These are phyloP conservation scores for Pugionium cornutum DNA, from an alignment of 345 rosid species.

Conservation along the genomic window DNA sequence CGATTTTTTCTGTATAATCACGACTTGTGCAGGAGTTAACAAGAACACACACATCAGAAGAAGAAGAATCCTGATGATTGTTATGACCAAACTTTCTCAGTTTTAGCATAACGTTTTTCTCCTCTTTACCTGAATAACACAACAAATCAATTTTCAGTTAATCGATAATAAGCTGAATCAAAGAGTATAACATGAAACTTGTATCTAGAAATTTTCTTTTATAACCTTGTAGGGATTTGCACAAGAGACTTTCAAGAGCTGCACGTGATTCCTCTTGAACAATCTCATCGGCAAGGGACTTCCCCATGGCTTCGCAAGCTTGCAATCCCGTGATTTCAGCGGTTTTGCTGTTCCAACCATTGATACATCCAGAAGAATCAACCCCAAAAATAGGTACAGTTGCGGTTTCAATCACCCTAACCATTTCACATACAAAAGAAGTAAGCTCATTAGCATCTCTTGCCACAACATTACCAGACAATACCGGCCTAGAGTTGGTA, in stretches of 20 bases:
- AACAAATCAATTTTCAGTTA: conserved; percentile 7
- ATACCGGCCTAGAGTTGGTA: conserved; percentile 33
- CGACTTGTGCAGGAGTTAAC: conserved; percentile 83
- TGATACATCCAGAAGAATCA: conserved; percentile 65
- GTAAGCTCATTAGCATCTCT: conserved; percentile 56
- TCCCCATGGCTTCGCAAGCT: conserved; percentile 69
- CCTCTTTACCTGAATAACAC: conserved; percentile 66
- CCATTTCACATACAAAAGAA: conserved; percentile 85
- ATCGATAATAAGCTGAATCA: neutral
- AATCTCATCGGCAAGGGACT: conserved; percentile 61
- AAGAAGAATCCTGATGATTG: conserved; percentile 39
- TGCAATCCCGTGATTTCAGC: conserved; percentile 73
- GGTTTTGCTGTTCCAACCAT: conserved; percentile 81
- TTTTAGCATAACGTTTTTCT: conserved; percentile 66
- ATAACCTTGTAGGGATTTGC: conserved; percentile 66
- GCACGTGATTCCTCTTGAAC: conserved; percentile 61
- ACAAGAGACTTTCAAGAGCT: conserved; percentile 50
- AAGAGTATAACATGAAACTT: conserved; percentile 5
- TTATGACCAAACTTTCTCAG: conserved; percentile 52
- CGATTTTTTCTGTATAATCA: conserved; percentile 52
- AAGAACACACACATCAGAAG: conserved; percentile 49
- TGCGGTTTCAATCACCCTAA: conserved; percentile 80
- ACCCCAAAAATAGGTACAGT: conserved; percentile 86
- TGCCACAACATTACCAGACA: conserved; percentile 38
- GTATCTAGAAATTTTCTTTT: neutral